phyloP scores from a whole-genome alignment of 805 yeast genomes.

The Kodamaea neixiangensis region DNA sequence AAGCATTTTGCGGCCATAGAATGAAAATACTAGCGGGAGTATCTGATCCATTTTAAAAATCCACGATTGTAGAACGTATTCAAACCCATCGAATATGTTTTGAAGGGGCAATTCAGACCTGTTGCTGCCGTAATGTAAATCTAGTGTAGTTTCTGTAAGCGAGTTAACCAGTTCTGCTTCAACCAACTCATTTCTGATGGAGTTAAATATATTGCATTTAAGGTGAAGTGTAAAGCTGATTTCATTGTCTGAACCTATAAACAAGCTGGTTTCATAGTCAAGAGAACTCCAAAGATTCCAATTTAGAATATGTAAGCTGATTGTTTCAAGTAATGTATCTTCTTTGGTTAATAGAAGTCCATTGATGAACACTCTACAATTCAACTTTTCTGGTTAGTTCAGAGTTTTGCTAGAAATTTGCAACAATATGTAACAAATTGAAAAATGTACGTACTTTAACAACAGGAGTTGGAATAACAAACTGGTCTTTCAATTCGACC shows the following conservation, averaged over 20 bases:
- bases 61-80: slow-evolving; percentile 22
- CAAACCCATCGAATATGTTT: slow-evolving; percentile 11
- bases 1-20: slow-evolving; percentile 23
- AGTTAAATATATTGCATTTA: slow-evolving; percentile 12
- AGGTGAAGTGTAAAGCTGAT: slow-evolving; percentile 6
- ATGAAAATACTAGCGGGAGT: slow-evolving; percentile 27
- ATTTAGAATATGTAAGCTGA: slow-evolving; percentile 9
- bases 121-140: slow-evolving; percentile 1
- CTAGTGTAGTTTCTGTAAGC: neutral
- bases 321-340: slow-evolving; percentile 14
- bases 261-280: slow-evolving; percentile 5
- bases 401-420: slow-evolving; percentile 2
- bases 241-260: neutral
- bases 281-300: slow-evolving; percentile 10
- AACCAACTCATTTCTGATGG: slow-evolving; percentile 5
- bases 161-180: neutral
- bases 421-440: neutral
- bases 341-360: slow-evolving; percentile 10
- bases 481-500: neutral
- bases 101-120: neutral
- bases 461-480: slow-evolving; percentile 12
- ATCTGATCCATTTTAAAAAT: slow-evolving; percentile 23
- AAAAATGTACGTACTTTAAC: slow-evolving; percentile 10
- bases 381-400: neutral
- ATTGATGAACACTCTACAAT: slow-evolving; percentile 17